These are phyloP conservation scores for Anacardium occidentale DNA, from an alignment of 345 rosid species.

Conservation along the genomic window DNA sequence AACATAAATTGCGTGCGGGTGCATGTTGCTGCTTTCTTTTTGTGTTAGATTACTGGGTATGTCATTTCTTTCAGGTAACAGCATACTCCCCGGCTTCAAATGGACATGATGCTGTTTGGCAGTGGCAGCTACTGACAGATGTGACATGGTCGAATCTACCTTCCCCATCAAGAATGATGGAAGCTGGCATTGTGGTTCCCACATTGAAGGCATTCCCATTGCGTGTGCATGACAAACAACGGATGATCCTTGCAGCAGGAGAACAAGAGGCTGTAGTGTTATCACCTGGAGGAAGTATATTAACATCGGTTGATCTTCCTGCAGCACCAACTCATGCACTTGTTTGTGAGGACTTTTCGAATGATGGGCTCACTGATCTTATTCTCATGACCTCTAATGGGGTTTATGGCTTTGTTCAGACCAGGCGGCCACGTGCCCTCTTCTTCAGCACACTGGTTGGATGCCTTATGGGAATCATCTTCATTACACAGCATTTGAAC, in stretches of 20 bases:
- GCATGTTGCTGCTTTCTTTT: neutral
- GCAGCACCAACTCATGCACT: conserved; percentile 84
- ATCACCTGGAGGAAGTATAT: conserved; percentile 80
- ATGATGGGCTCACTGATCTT: conserved; percentile 85
- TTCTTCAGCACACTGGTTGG: conserved; percentile 98
- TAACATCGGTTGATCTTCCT: conserved; percentile 76
- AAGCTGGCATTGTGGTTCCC: conserved; percentile 68
- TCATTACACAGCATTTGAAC: conserved; percentile 81
- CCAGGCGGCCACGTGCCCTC: conserved; percentile 95
- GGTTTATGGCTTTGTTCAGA: conserved; percentile 87
- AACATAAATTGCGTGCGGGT: conserved; percentile 6
- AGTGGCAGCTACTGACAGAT: conserved; percentile 75
- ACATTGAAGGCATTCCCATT: conserved; percentile 77
- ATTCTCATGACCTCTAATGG: conserved; percentile 88
- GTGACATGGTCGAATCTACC: conserved; percentile 98
- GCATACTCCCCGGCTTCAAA: conserved; percentile 79
- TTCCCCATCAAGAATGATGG: conserved; percentile 85
- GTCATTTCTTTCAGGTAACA: conserved; percentile 59
- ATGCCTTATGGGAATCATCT: conserved; percentile 89
- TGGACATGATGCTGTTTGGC: conserved; percentile 76
- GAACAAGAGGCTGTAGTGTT: conserved; percentile 79
- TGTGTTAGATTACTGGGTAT: neutral
- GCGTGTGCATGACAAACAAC: conserved; percentile 71
- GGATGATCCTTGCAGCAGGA: conserved; percentile 92
- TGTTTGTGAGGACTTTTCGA: conserved; percentile 78